Base-by-base conservation (phyloP, 768 basidiomycete genomes). In the Paxillus involutus region DNA sequence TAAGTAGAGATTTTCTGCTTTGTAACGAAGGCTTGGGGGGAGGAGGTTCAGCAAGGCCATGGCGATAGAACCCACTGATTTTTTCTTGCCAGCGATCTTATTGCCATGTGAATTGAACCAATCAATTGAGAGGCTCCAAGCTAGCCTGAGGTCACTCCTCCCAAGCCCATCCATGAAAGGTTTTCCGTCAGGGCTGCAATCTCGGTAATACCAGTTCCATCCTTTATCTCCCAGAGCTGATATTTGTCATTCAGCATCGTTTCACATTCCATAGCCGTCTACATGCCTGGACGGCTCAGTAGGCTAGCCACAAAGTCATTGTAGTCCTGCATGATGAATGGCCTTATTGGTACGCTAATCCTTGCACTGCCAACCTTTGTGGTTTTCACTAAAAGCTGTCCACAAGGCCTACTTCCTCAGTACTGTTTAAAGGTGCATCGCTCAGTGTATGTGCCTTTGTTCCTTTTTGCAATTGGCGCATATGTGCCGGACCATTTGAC, bases 1-100 rank as follows among this genome's bases (percentile, higher is more conserved):
- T 0, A 75, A 50, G 47, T 67, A 77, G 46, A 78, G 59, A 56
- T 80, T 76, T 40, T 76, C 64, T 0, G 55, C 3, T 43, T 50
- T 52, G 47, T 61, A 62, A 1, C 33, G 35, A 13, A 55, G 42
- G 24, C 48, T 48, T 1, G 46, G 61, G 8, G 63, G 69, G 2
- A 70, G 60, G 41, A 70, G 60, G 41, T 68, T 70, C 1, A 69
- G 51, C 0, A 61, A 54, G 0, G 36, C 43, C 52, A 69, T 55
- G 0, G 33, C 47, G 3, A 69, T 56, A 0, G 44, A 60, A 3
- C 59, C 54, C 2, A 58, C 45, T 16, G 52, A 57, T 7, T 51
- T 55, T 1, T 29, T 46, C 32, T 62, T 57, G 16, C 61, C 56
- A 3, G 64, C 55, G 40, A 48, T 60, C 44, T 64, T 61, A 44